Evolutionary conservation across 2,329 filamentous ascomycete genomes (phyloP).

Genomic region (Alternaria sp.): DNA sequence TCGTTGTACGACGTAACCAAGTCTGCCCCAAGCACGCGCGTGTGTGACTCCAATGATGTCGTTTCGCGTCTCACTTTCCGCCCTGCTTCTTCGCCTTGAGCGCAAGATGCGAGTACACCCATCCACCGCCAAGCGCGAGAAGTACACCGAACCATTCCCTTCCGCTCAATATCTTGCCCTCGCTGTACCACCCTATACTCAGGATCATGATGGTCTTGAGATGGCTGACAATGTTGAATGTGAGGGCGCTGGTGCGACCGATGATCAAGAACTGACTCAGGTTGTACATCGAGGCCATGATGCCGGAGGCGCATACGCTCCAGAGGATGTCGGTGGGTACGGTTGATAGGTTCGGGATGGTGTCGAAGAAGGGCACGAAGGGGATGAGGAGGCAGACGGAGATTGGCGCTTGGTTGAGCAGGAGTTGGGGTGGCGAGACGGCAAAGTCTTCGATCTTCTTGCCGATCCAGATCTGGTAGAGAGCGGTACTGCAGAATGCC

Average conservation of each 20-base stretch:
- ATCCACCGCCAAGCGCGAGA: slow-evolving; percentile 54
- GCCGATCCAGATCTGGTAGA: slow-evolving; percentile 58
- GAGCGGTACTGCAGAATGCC: slow-evolving; percentile 54
- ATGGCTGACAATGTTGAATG: slow-evolving; percentile 51
- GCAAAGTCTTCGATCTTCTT: slow-evolving; percentile 57
- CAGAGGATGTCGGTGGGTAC: slow-evolving; percentile 51
- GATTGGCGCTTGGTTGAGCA: slow-evolving; percentile 56
- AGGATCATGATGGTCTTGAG: slow-evolving; percentile 56
- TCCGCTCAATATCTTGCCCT: slow-evolving; percentile 49
- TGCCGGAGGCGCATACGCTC: slow-evolving; percentile 50
- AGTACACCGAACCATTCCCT: slow-evolving; percentile 53
- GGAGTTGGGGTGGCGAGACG: slow-evolving; percentile 53
- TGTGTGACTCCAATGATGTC: neutral
- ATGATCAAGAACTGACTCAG: slow-evolving; percentile 54
- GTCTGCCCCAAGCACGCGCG: neutral
- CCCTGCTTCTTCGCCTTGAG: slow-evolving; percentile 46
- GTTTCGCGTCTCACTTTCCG: slow-evolving; percentile 26
- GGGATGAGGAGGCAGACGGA: slow-evolving; percentile 53
- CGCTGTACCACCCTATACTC: slow-evolving; percentile 55
- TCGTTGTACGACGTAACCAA: neutral
- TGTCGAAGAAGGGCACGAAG: slow-evolving; percentile 54
- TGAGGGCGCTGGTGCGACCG: slow-evolving; percentile 48
- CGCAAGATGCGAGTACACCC: slow-evolving; percentile 53
- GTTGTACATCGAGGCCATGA: slow-evolving; percentile 52
- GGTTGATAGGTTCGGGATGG: slow-evolving; percentile 43